Evolutionary conservation across 148 eudicot species (phyloP).

Genomic region (Dysphania ambrosioides): DNA sequence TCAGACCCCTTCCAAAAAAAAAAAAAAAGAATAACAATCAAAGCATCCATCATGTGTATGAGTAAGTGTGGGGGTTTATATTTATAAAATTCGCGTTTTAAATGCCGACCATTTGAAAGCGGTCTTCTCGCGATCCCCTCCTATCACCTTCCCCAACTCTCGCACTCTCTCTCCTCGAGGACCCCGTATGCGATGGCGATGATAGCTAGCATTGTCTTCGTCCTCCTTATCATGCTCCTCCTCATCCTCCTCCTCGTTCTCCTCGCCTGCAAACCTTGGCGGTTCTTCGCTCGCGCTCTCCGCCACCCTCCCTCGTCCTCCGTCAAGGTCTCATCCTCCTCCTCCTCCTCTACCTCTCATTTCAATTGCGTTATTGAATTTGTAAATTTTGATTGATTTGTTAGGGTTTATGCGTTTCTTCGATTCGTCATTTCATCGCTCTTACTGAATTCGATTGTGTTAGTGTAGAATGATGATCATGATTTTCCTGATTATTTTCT

Average conservation of each 20-base stretch:
- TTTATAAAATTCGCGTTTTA: too few species aligned
- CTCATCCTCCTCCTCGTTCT: too few species aligned
- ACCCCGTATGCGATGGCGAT: slow-evolving; percentile 46
- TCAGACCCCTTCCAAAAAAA: too few species aligned
- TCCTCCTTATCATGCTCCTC: slow-evolving; percentile 39
- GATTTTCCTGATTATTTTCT: background rate
- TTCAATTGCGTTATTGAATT: background rate
- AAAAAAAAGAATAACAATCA: too few species aligned
- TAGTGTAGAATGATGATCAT: background rate
- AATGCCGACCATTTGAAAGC: slow-evolving; percentile 46
- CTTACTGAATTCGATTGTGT: too few species aligned
- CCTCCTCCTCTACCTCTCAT: background rate
- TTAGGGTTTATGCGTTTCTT: too few species aligned
- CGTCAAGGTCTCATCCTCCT: slow-evolving; percentile 52
- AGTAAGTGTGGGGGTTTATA: too few species aligned
- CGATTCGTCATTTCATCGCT: too few species aligned
- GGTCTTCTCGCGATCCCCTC: slow-evolving; percentile 37
- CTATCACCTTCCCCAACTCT: slow-evolving; percentile 15
- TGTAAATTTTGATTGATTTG: too few species aligned
- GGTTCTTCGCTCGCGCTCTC: slow-evolving; percentile 32
- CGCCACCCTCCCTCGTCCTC: slow-evolving; percentile 22
- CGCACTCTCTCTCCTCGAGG: slow-evolving; percentile 22
- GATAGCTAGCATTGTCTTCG: slow-evolving; percentile 25
- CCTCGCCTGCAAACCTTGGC: too few species aligned
- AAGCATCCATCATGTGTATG: too few species aligned